Percentiles rank a stretch among this genome's conserved stretches.
Conservation (phyloP, 2,329 filamentous ascomycete genomes). For the Incumbomyces lentus region DNA sequence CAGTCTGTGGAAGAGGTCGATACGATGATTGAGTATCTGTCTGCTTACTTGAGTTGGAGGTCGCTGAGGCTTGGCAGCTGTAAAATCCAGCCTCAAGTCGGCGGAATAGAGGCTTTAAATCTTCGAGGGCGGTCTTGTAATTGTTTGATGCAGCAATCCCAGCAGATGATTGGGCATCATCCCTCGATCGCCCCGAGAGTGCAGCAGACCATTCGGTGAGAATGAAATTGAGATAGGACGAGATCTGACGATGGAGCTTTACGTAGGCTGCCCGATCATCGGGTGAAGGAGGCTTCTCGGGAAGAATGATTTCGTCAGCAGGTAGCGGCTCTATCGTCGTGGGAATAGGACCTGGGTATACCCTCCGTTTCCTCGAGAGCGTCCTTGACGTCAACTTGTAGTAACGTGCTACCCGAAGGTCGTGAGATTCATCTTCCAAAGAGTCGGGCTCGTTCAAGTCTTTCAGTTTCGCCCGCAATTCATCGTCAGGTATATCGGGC, state of each 20-base stretch:
- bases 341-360: slow-evolving; percentile 67
- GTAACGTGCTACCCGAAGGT: slow-evolving; percentile 59
- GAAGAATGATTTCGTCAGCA: slow-evolving; percentile 81
- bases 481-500: slow-evolving; percentile 36
- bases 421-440: slow-evolving; percentile 74
- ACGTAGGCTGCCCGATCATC: slow-evolving; percentile 52
- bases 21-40: slow-evolving; percentile 55
- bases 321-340: slow-evolving; percentile 71
- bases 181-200: slow-evolving; percentile 49
- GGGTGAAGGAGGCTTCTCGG: slow-evolving; percentile 48
- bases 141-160: slow-evolving; percentile 73
- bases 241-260: slow-evolving; percentile 76
- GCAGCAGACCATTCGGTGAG: slow-evolving; percentile 75
- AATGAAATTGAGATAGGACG: slow-evolving; percentile 95
- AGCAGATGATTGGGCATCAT: slow-evolving; percentile 60
- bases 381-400: slow-evolving; percentile 45
- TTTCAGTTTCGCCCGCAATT: slow-evolving; percentile 58
- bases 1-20: slow-evolving; percentile 35
- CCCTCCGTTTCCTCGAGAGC: slow-evolving; percentile 20
- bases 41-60: slow-evolving; percentile 35
- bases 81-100: slow-evolving; percentile 72
- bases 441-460: slow-evolving; percentile 60
- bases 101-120: slow-evolving; percentile 80
- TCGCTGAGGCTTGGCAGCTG: not conserved
- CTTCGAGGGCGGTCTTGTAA: slow-evolving; percentile 78